Evolutionary conservation across 2,329 filamentous ascomycete genomes (phyloP), one percentile per base, ranked within the genome.

Genomic region (Chlorencoelia australis): DNA sequence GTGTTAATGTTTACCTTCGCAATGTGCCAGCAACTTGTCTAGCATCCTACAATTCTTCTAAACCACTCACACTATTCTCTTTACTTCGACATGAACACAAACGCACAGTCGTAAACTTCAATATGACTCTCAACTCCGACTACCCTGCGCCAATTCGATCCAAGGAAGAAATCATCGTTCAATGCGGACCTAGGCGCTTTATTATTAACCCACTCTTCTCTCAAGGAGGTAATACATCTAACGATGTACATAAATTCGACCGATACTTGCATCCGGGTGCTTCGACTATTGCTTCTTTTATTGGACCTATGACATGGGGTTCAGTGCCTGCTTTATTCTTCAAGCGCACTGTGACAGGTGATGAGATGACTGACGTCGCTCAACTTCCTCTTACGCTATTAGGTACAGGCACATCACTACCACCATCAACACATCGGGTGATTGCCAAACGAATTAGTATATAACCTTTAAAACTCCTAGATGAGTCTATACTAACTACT

Each of bases 241-340:
- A 96, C 64, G 82, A 98, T 55, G 88, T 98, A 10, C 88, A 96
- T 71, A 98, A 98, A 60, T 96, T 87, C 62, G 83, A 86, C 60
- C 81, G 89, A 19, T 98, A 76, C 64, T 65, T 96, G 5, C 87
- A 96, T 59, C 88, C 91, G 0, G 91, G 91, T 4, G 81, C 86
- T 49, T 89, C 84, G 7, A 84, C 84, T 3, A 80, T 96, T 16
- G 91, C 88, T 6, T 83, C 81, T 8, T 94, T 95, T 59, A 81
- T 88, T 50, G 91, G 82, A 0, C 91, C 91, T 1, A 65, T 96
- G 6, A 91, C 82, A 2, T 98, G 91, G 89, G 91, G 91, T 18
- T 76, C 85, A 11, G 86, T 95, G 1, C 91, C 91, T 0, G 75
- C 85, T 1, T 69, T 98, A 2, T 93, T 93, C 63, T 95, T 94